phyloP scores from a whole-genome alignment of 2,329 filamentous ascomycete genomes.

The Fusarium musae region DNA sequence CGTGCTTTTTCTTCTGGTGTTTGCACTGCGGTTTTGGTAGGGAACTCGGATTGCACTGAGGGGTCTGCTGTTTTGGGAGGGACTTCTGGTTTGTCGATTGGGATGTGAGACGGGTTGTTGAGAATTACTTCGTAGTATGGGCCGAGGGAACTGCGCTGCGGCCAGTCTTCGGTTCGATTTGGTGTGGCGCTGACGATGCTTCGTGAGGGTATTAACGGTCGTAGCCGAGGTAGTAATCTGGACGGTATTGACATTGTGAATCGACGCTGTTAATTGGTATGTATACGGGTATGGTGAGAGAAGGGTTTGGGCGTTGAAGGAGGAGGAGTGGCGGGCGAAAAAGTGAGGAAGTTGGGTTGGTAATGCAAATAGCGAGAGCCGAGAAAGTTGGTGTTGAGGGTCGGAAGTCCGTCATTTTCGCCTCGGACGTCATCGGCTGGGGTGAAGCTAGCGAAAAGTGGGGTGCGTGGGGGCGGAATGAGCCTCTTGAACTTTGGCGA shows the following conservation, averaged over 20 bases:
- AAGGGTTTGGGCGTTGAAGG: background rate
- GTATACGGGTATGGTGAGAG: too few relatives aligned
- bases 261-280: background rate
- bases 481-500: background rate
- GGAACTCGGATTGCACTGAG: conserved; percentile 27
- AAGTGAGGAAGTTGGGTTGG: conserved; percentile 21
- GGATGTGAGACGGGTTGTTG: conserved; percentile 55
- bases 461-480: background rate
- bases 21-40: conserved; percentile 41
- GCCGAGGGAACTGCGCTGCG: conserved; percentile 61
- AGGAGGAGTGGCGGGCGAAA: background rate
- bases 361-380: conserved; percentile 20
- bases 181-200: conserved; percentile 45
- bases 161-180: conserved; percentile 46
- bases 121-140: conserved; percentile 70
- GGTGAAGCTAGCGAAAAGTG: background rate
- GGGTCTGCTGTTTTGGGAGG: conserved; percentile 54
- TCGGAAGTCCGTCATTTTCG: conserved; percentile 44
- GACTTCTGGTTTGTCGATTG: conserved; percentile 56
- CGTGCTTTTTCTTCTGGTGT: conserved; percentile 66
- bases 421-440: conserved; percentile 50
- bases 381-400: conserved; percentile 39
- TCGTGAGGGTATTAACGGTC: conserved; percentile 45
- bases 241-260: conserved; percentile 47
- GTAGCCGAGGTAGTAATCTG: conserved; percentile 47